phyloP scores from a whole-genome alignment of 768 basidiomycete species.

The Auriscalpium microsporum region DNA sequence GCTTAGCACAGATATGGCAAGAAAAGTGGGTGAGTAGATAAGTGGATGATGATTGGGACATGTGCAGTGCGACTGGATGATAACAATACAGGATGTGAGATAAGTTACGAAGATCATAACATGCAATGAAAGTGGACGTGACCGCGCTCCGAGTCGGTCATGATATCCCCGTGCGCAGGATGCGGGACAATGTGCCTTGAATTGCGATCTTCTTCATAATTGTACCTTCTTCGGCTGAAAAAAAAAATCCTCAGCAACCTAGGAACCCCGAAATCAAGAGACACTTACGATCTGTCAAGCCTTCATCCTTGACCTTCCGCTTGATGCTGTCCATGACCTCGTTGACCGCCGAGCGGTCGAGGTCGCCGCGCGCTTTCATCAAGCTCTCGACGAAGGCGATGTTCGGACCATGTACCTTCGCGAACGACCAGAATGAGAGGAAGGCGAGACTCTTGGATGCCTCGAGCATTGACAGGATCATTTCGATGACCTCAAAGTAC shows the following conservation, averaged over 20 bases:
- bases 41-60: neutral
- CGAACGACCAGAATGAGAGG: slow-evolving; percentile 90
- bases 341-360: slow-evolving; percentile 78
- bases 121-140: neutral
- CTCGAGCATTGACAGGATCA: slow-evolving; percentile 71
- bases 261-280: neutral
- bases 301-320: slow-evolving; percentile 88
- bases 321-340: slow-evolving; percentile 94
- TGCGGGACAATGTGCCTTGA: slow-evolving; percentile 66
- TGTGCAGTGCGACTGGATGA: neutral
- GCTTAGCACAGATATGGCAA: too few species aligned
- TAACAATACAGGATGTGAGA: neutral
- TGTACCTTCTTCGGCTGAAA: slow-evolving; percentile 67
- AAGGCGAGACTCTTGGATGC: slow-evolving; percentile 86
- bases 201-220: slow-evolving; percentile 88
- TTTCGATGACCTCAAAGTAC: slow-evolving; percentile 81
- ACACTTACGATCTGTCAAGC: slow-evolving; percentile 67
- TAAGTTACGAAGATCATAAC: neutral
- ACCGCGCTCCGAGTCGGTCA: neutral
- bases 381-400: slow-evolving; percentile 84
- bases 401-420: slow-evolving; percentile 89
- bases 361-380: slow-evolving; percentile 82
- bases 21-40: neutral
- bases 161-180: slow-evolving; percentile 40
- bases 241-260: slow-evolving; percentile 5